Evolutionary conservation across 306 rosid species (phyloP).

Genomic region (Cicer bijugum): DNA sequence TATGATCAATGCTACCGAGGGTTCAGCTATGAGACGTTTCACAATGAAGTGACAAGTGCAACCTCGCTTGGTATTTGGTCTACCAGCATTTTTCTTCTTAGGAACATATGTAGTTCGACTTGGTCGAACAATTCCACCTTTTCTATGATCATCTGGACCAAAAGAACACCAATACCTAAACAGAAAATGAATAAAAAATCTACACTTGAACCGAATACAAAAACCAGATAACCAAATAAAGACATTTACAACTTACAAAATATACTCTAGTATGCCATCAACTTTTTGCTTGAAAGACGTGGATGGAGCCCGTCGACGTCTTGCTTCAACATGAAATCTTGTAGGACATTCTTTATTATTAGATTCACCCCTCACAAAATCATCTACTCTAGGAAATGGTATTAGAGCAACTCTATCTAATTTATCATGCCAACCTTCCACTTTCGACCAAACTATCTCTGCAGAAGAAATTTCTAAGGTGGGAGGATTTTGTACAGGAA

Average conservation of each 20-base stretch:
- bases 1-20: slow-evolving; percentile 81
- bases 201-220: slow-evolving; percentile 13
- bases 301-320: slow-evolving; percentile 64
- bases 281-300: slow-evolving; percentile 77
- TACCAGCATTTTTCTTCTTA: slow-evolving; percentile 85
- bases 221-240: slow-evolving; percentile 29
- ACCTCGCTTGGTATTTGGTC: slow-evolving; percentile 92
- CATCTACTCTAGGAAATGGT: slow-evolving; percentile 87
- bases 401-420: slow-evolving; percentile 81
- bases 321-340: slow-evolving; percentile 86
- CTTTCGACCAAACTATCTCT: slow-evolving; percentile 86
- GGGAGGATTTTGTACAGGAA: slow-evolving; percentile 92
- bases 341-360: slow-evolving; percentile 80
- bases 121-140: slow-evolving; percentile 80
- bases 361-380: slow-evolving; percentile 89
- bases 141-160: slow-evolving; percentile 95
- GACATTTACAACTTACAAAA: slow-evolving; percentile 64
- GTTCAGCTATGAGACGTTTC: slow-evolving; percentile 85
- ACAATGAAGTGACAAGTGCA: slow-evolving; percentile 94
- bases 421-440: slow-evolving; percentile 91
- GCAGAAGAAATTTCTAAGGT: slow-evolving; percentile 70
- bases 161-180: slow-evolving; percentile 96
- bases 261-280: slow-evolving; percentile 91
- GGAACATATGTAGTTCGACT: slow-evolving; percentile 77
- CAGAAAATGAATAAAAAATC: slow-evolving; percentile 38